phyloP scores from a whole-genome alignment of 2,329 filamentous ascomycete genomes.

The Cladosporium velox region DNA sequence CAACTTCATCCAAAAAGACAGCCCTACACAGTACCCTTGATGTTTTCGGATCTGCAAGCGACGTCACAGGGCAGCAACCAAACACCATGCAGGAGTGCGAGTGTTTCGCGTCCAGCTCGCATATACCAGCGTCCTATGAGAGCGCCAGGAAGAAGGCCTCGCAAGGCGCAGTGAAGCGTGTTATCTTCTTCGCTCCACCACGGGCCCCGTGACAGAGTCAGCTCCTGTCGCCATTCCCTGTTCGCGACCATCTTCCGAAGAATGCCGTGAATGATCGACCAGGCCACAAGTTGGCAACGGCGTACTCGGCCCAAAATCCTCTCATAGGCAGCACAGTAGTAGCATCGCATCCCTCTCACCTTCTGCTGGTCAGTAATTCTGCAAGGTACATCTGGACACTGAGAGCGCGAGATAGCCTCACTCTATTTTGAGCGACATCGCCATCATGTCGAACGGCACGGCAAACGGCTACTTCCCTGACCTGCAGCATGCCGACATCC shows the following conservation, averaged over 20 bases:
- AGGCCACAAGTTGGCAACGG: conserved; percentile 16
- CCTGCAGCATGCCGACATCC: conserved; percentile 24
- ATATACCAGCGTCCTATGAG: background rate
- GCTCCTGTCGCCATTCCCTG: background rate
- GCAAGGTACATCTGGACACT: background rate
- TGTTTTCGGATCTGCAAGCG: background rate
- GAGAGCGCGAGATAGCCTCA: background rate
- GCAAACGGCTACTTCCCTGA: conserved; percentile 24
- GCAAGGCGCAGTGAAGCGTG: background rate
- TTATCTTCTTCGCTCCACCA: background rate
- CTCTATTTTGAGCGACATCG: background rate
- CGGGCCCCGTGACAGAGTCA: background rate
- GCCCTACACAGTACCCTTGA: background rate
- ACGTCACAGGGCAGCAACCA: background rate
- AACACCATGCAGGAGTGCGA: background rate
- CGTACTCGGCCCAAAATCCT: conserved; percentile 13
- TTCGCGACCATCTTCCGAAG: conserved; percentile 3
- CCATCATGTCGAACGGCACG: conserved; percentile 21
- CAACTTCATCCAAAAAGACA: background rate
- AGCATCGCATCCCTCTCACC: background rate
- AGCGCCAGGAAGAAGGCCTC: background rate
- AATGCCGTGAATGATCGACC: conserved; percentile 3
- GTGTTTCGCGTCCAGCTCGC: conserved; percentile 6
- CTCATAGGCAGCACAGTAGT: background rate
- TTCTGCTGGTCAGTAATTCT: background rate